Evolutionary conservation across 257 asterid genomes (phyloP), one percentile per base, ranked within the genome.

Genomic region (Ocimum tenuiflorum): DNA sequence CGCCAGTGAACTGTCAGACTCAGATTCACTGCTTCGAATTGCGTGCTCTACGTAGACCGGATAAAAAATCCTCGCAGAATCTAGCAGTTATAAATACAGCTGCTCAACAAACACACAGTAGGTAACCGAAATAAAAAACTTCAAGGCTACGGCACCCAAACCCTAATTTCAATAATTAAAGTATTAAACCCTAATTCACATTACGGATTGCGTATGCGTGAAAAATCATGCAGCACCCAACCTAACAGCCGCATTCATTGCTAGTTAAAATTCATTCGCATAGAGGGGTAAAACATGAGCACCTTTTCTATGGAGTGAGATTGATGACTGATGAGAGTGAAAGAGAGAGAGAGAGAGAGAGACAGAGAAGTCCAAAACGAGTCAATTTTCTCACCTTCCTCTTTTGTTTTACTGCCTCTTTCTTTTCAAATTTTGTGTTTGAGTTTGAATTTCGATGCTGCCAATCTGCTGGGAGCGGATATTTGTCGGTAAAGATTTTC

Each of bases 241-340:
- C 82, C 65, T 81, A 79, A 74, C 82, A 77, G 60, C 82, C 45
- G 65, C 68, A 58, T 55, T 65, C 71, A 77, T 51, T 72, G 64
- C 39, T n/a, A 14, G 14, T 48, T 39, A 46, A 55, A 67, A 22
- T 60, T 61, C 53, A 49, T n/a, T 43, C 33, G 62, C 69, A 47
- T 43, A 3, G 51, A 52, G 70, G 29, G 65, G 65, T 51, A 22
- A 42, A 50, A 46, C 23, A 12, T 43, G 3, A 9, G 53, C 35
- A 50, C 72, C 67, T 61, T 14, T 35, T 33, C 63, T 33, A 60
- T 33, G 23, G 35, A 1, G 46, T 4, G 19, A 31, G 33, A 39
- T 3, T 13, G 38, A 31, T 53, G 10, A 52, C 7, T 57, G 47
- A 61, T 35, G 67, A n/a, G 77, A 64, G 75, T n/a, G n/a, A n/a